Evolutionary conservation across 306 rosid genomes (phyloP), one percentile per base, ranked within the genome.

Genomic region (Datisca glomerata): DNA sequence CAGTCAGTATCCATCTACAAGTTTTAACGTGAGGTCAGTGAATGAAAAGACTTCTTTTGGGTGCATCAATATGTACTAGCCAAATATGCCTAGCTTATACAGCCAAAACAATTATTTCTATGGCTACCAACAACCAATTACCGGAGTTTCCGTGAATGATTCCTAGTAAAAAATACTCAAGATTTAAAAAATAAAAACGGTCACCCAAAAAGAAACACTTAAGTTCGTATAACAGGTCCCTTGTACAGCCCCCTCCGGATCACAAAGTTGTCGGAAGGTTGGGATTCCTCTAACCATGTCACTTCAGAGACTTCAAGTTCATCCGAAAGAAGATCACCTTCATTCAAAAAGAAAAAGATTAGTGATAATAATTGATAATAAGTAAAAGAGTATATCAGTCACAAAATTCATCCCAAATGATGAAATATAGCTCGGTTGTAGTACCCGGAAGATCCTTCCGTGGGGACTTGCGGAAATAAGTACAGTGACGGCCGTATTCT

Each of bases 151-250:
- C n/a, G n/a, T n/a, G n/a, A n/a, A n/a, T n/a, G n/a, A n/a, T n/a
- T n/a, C n/a, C n/a, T n/a, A n/a, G n/a, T n/a, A n/a, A n/a, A n/a
- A n/a, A n/a, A n/a, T n/a, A n/a, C n/a, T n/a, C n/a, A n/a, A n/a
- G n/a, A n/a, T n/a, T n/a, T n/a, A n/a, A n/a, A n/a, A n/a, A n/a
- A n/a, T n/a, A n/a, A n/a, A n/a, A n/a, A n/a, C n/a, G n/a, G n/a
- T n/a, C n/a, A n/a, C n/a, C n/a, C n/a, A n/a, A n/a, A n/a, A n/a
- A n/a, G n/a, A n/a, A n/a, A n/a, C n/a, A n/a, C n/a, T 79, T 71
- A 87, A 29, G 78, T 69, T 87, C 72, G 74, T 71, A 87, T 82
- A 56, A 82, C 74, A 43, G 94, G 96, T 63, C 96, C 96, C 69
- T 44, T 87, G 78, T 87, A 87, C 36, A 57, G 74, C 74, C 82